These are phyloP conservation scores for Suillus fuscotomentosus DNA, from an alignment of 768 basidiomycete species.

Conservation along the genomic window DNA sequence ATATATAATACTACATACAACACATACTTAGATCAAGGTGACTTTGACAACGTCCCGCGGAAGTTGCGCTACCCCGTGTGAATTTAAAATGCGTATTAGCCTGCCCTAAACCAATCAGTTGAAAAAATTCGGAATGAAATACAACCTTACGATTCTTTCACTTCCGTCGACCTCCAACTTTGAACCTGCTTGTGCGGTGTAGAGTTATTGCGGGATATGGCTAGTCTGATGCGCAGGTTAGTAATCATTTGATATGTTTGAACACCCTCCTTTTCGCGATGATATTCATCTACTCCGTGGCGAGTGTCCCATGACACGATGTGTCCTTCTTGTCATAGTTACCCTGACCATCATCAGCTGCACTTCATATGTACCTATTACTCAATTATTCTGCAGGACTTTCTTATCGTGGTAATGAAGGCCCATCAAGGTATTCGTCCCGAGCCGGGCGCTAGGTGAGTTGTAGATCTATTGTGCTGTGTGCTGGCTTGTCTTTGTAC, in stretches of 20 bases:
- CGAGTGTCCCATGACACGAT: slow-evolving; percentile 55
- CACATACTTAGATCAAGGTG: background rate
- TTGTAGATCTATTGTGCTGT: slow-evolving; percentile 6
- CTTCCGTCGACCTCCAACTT: background rate
- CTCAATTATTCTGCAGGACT: slow-evolving; percentile 11
- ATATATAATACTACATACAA: background rate
- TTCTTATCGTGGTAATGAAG: background rate
- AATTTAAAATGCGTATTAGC: background rate
- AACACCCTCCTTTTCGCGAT: slow-evolving; percentile 37
- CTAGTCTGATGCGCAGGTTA: background rate
- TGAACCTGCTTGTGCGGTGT: background rate
- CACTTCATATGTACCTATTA: background rate
- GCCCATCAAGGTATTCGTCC: background rate
- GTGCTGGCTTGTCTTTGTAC: slow-evolving; percentile 12
- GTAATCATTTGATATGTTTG: background rate
- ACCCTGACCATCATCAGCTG: slow-evolving; percentile 68
- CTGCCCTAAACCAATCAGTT: slow-evolving; percentile 1
- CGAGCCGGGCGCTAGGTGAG: slow-evolving; percentile 11
- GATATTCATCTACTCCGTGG: slow-evolving; percentile 44
- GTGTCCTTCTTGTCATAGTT: slow-evolving; percentile 83
- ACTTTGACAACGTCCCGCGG: background rate
- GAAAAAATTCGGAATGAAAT: background rate
- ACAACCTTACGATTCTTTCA: background rate
- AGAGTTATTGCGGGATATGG: background rate
- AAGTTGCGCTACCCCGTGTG: background rate